Percentiles rank a stretch among this genome's conserved stretches.
phyloP scores from a whole-genome alignment of 2,329 filamentous ascomycete genomes.

The Fusarium fujikuroi region DNA sequence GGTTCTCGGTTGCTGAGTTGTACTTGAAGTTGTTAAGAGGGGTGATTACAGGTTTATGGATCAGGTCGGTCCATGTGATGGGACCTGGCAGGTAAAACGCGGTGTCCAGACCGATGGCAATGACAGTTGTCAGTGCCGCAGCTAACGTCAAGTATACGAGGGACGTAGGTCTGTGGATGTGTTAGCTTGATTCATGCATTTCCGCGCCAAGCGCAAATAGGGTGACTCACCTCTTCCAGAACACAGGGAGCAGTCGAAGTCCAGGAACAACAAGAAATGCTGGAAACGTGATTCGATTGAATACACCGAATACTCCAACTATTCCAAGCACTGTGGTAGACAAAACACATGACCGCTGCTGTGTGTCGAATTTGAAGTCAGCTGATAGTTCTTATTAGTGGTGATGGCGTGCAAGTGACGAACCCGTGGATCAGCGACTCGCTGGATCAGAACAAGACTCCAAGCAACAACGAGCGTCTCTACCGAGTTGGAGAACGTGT shows the following conservation, averaged over 20 bases:
- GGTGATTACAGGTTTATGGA: conserved; percentile 75
- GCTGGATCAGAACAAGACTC: conserved; percentile 90
- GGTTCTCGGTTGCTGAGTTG: conserved; percentile 75
- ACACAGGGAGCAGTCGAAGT: conserved; percentile 85
- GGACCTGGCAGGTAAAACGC: conserved; percentile 77
- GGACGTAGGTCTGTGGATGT: conserved; percentile 61
- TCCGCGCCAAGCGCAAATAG: conserved; percentile 19
- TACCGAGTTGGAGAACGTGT: conserved; percentile 97
- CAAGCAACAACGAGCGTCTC: conserved; percentile 94
- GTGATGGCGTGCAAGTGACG: conserved; percentile 42
- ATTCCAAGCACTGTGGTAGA: conserved; percentile 83
- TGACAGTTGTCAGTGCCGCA: conserved; percentile 72
- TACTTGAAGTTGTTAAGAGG: conserved; percentile 82
- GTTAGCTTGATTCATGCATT: conserved; percentile 36
- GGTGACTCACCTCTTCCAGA: conserved; percentile 75
- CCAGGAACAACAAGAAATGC: conserved; percentile 90
- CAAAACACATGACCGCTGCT: conserved; percentile 80
- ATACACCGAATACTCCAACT: conserved; percentile 85
- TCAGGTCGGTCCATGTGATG: conserved; percentile 72
- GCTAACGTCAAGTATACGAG: conserved; percentile 73
- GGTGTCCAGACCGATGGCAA: conserved; percentile 86
- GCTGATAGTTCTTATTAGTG: conserved; percentile 12
- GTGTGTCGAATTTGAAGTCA: conserved; percentile 43
- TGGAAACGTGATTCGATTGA: conserved; percentile 97
- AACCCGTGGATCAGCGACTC: conserved; percentile 84